Evolutionary conservation across 2,329 filamentous ascomycete species (phyloP).

Genomic region (Ophiostoma tasmaniense): DNA sequence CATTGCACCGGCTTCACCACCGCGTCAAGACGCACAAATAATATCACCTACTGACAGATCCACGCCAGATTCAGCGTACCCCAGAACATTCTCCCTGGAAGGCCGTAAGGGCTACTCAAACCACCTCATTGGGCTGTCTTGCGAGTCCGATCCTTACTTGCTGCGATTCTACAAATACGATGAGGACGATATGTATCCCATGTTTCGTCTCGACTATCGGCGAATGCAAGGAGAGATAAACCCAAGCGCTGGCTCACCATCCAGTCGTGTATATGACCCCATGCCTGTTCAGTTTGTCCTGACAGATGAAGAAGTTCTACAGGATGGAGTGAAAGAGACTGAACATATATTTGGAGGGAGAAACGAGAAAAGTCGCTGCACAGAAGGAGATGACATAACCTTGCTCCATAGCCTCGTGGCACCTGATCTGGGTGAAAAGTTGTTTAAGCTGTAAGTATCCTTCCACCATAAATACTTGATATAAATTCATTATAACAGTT

Average conservation of each 20-base stretch:
- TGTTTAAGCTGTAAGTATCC: not conserved
- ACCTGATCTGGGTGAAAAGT: not conserved
- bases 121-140: conserved; percentile 22
- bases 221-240: conserved; percentile 12
- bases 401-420: not conserved
- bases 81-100: not conserved
- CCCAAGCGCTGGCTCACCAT: conserved; percentile 22
- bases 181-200: conserved; percentile 21
- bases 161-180: conserved; percentile 23
- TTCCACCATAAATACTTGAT: not conserved
- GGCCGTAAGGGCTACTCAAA: conserved; percentile 21
- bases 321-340: conserved; percentile 4
- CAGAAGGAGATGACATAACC: conserved; percentile 11
- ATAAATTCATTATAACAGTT: not conserved
- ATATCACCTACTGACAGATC: not conserved
- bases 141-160: conserved; percentile 24
- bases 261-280: not conserved
- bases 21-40: not conserved
- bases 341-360: conserved; percentile 17
- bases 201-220: conserved; percentile 24
- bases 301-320: not conserved
- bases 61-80: not conserved
- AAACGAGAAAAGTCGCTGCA: conserved; percentile 9
- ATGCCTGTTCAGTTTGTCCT: not conserved
- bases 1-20: not conserved